Base-by-base conservation (phyloP, 345 rosid species). In the Balakata baccata region DNA sequence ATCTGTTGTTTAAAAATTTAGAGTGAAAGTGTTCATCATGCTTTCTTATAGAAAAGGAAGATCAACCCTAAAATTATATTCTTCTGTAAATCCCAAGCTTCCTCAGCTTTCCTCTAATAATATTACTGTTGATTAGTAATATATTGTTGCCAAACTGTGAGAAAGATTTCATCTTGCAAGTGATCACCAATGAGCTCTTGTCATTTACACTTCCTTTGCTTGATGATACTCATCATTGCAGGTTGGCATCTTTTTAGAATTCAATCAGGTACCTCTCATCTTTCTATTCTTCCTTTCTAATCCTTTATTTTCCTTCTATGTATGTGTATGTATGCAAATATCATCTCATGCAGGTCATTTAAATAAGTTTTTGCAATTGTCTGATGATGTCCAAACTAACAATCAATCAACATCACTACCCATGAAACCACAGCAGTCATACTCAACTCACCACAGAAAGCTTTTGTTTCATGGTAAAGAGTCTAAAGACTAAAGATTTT, bases 391-490 rank as follows among this genome's bases (percentile, higher is more conserved):
- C 2, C 34, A 29, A 29, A 29, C 34, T 29, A 29, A 29, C 34
- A 29, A 29, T 29, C 34, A 29, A 29, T 29, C 34, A 29, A 29
- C 34, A 29, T 29, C 2, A 1, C 34, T 29, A 2, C 34, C 34
- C 34, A 29, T 1, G 34, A 29, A 29, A 29, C 34, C 34, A 29
- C 34, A 29, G 34, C 1, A 29, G 34, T 29, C 34, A 29, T 29
- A 29, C 34, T 29, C 2, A 29, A 29, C 1, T 29, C 34, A 29
- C 34, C 8, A 49, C 73, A 78, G 86, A 60, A 87, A 82, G 84
- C 78, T 71, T 77, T 60, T 78, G 45, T 17, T 77, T 5, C 80
- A 76, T 34, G 88, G 90, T 87, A 80, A 80, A n/a, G n/a, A n/a
- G n/a, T n/a, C n/a, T n/a, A n/a, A n/a, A 59, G 47, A 56, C 2